Evolutionary conservation across 805 yeast species (phyloP).

Genomic region (Diddensiella transvaalensis): DNA sequence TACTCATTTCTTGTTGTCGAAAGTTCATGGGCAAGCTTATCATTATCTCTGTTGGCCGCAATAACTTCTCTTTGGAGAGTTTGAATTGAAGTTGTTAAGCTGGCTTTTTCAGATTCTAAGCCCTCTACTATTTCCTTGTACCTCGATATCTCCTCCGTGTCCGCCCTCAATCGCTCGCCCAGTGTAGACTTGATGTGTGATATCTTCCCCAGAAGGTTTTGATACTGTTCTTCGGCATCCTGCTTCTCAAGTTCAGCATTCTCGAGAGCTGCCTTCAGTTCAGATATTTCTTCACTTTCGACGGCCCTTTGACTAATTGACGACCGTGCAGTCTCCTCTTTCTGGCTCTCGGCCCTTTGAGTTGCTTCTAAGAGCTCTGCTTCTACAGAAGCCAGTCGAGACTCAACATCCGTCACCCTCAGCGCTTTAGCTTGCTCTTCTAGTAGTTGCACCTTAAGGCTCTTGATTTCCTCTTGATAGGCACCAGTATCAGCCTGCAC

Average conservation of each 20-base stretch:
- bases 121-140: slow-evolving; percentile 34
- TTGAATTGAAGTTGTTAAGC: slow-evolving; percentile 33
- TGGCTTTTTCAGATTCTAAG: slow-evolving; percentile 34
- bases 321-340: too few species aligned
- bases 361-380: neutral
- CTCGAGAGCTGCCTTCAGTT: slow-evolving; percentile 58
- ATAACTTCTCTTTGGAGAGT: slow-evolving; percentile 40
- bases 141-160: slow-evolving; percentile 32
- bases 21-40: slow-evolving; percentile 29
- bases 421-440: neutral
- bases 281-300: slow-evolving; percentile 36
- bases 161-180: slow-evolving; percentile 45
- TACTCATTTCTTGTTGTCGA: slow-evolving; percentile 23
- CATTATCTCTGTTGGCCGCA: slow-evolving; percentile 28
- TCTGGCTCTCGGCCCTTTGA: slow-evolving; percentile 6
- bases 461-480: neutral
- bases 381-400: neutral
- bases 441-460: neutral
- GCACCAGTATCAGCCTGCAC: neutral
- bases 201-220: slow-evolving; percentile 35
- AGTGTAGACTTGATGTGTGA: slow-evolving; percentile 35
- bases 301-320: too few species aligned
- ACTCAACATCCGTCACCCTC: neutral
- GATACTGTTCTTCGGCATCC: slow-evolving; percentile 40
- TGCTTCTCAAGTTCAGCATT: slow-evolving; percentile 43